phyloP scores from a whole-genome alignment of 2,329 filamentous ascomycete species.

The Thielaviopsis populi region DNA sequence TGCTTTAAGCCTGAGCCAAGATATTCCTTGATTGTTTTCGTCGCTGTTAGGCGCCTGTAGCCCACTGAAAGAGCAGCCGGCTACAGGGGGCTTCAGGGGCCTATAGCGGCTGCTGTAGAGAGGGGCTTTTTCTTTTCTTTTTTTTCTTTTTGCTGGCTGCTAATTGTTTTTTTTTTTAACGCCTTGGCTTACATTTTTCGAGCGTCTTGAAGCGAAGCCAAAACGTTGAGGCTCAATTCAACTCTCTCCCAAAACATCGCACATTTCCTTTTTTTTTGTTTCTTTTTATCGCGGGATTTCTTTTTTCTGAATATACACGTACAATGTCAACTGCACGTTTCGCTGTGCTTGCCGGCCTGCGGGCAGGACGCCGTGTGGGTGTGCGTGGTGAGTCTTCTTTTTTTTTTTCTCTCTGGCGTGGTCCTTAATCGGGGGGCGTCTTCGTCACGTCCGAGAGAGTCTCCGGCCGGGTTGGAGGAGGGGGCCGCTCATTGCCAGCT shows the following conservation, averaged over 20 bases:
- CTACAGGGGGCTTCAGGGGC: neutral
- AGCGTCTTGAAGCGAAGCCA: neutral
- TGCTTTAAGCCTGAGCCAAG: too few species aligned
- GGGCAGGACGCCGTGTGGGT: conserved; percentile 13
- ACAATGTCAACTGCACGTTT: conserved; percentile 16
- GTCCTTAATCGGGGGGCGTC: neutral
- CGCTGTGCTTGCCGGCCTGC: conserved; percentile 16
- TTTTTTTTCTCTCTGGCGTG: conserved; percentile 4
- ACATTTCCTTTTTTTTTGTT: conserved; percentile 4
- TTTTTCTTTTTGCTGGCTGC: neutral
- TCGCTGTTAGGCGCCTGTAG: neutral
- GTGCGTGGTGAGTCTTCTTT: conserved; percentile 11
- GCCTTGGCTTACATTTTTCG: neutral
- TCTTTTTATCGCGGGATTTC: neutral
- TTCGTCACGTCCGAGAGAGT: neutral
- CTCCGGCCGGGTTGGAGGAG: neutral
- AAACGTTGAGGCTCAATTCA: neutral
- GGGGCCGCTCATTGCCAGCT: neutral
- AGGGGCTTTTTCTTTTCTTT: neutral
- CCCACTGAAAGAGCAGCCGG: neutral
- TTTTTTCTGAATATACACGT: neutral
- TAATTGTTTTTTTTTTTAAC: neutral
- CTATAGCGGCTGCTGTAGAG: neutral
- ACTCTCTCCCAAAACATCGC: neutral
- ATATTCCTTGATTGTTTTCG: neutral